Evolutionary conservation across 768 basidiomycete genomes (phyloP), one percentile per base, ranked within the genome.

Genomic region (Phlebiopsis gigantea): DNA sequence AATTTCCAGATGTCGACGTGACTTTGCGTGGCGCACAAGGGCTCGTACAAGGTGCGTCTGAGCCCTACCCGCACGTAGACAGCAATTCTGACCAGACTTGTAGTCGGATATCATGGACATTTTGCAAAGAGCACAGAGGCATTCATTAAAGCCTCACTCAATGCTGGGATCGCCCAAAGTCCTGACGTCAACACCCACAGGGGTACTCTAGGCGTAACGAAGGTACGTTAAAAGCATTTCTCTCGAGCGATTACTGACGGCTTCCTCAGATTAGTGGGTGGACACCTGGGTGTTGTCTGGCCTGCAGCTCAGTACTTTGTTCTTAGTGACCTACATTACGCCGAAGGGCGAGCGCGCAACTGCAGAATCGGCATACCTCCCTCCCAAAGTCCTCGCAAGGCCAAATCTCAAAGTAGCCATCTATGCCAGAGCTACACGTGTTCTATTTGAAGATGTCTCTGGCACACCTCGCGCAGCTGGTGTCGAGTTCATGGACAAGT

Each of bases 291-390:
- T n/a, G 42, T 3, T 15, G 10, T 17, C 42, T 25, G 26, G n/a
- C 46, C 19, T 12, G 2, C 50, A 34, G 2, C 14, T n/a, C 47
- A 28, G 41, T n/a, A n/a, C 53, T 22, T 43, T 21, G 0, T 58
- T 88, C 87, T n/a, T n/a, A n/a, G n/a, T 88, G 83, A 86, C 85
- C 0, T 89, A 85, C 60, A 75, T 89, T 49, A 75, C 82, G 63
- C 56, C 72, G 30, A 74, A 73, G 12, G 75, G 75, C 30, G 69
- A 72, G 53, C 79, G 88, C 0, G 83, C 85, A 5, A 82, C 86
- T 1, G 75, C 83, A 0, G 85, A 88, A 63, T 70, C 77, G 1
- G 85, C 84, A 0, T 89, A 89, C 64, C 76, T 90, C 29, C 88
- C 85, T 0, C 69, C 76, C 1, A 74, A 82, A 0, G 87, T 88